A percentile compares a stretch with the other conserved stretches of the same genome.
Conservation (phyloP, 257 asterid genomes). For the Capsicum pubescens region DNA sequence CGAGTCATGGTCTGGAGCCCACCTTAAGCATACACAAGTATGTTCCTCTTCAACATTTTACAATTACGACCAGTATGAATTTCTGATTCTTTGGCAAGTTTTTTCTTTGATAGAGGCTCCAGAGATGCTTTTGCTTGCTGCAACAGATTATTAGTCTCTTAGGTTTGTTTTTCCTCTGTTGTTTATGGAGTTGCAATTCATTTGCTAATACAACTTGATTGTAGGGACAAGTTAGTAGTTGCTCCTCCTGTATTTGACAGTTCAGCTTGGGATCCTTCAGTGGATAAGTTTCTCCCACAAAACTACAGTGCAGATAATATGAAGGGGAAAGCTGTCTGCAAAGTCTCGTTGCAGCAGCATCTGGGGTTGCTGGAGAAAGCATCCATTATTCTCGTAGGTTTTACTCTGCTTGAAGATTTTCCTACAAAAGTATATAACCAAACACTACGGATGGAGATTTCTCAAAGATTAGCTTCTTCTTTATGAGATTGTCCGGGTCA, state of each 20-base stretch:
- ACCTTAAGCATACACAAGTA: constrained; percentile 71
- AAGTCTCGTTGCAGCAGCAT: constrained; percentile 60
- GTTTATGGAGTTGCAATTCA: background rate
- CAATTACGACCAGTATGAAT: constrained; percentile 4
- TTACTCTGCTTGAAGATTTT: constrained; percentile 13
- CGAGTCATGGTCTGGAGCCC: constrained; percentile 66
- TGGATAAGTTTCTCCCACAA: constrained; percentile 63
- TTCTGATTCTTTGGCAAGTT: constrained; percentile 19
- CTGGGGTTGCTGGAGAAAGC: constrained; percentile 54
- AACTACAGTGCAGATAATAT: constrained; percentile 60
- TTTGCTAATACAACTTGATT: constrained; percentile 37
- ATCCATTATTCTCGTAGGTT: constrained; percentile 63
- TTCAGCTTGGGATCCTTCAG: constrained; percentile 78
- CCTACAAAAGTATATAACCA: background rate
- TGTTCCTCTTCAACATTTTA: constrained; percentile 29
- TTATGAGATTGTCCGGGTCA: constrained; percentile 16
- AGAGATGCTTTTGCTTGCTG: constrained; percentile 21
- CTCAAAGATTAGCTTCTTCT: constrained; percentile 18
- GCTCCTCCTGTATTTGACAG: constrained; percentile 72
- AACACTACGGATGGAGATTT: background rate
- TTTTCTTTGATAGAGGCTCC: background rate
- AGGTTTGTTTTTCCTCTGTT: constrained; percentile 1
- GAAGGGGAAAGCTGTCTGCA: constrained; percentile 71
- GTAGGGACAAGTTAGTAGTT: constrained; percentile 69
- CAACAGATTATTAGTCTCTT: constrained; percentile 22